These are phyloP conservation scores for Silene noctiflora DNA, from an alignment of 179 eudicot species.

Conservation along the genomic window DNA sequence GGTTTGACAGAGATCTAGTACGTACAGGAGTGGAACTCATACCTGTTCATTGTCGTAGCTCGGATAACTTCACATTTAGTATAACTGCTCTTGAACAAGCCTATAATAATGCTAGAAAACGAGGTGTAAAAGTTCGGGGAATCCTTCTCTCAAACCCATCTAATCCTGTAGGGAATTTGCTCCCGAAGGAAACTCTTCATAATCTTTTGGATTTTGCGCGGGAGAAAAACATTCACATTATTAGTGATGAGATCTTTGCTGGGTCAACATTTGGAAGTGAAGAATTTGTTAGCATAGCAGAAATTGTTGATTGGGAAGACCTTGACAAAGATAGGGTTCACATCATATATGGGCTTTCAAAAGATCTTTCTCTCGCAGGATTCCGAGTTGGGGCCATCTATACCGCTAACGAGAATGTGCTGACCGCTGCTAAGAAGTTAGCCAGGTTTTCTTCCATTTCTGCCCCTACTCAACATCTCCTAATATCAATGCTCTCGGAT, in stretches of 20 bases:
- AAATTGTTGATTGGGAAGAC: conserved; percentile 61
- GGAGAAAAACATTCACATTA: conserved; percentile 82
- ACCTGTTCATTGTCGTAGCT: conserved; percentile 70
- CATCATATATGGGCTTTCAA: conserved; percentile 70
- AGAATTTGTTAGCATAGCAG: conserved; percentile 79
- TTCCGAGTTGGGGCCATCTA: conserved; percentile 74
- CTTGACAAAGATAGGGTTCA: conserved; percentile 67
- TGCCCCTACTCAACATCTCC: conserved; percentile 64
- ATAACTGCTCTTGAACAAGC: conserved; percentile 65
- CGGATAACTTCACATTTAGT: conserved; percentile 62
- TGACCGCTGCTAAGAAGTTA: conserved; percentile 62
- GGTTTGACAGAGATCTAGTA: conserved; percentile 86
- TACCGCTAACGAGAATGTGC: conserved; percentile 59
- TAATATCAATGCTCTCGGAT: conserved; percentile 72
- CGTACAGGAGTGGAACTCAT: conserved; percentile 81
- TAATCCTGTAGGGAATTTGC: conserved; percentile 72
- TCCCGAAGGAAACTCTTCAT: conserved; percentile 50
- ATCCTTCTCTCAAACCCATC: conserved; percentile 75
- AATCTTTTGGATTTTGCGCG: conserved; percentile 63
- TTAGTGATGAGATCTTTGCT: conserved; percentile 70
- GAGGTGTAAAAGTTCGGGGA: conserved; percentile 74
- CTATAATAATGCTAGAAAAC: conserved; percentile 68
- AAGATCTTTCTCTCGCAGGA: conserved; percentile 73
- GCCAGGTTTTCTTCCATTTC: conserved; percentile 73
- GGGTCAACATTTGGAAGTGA: conserved; percentile 55